Conservation (phyloP, 495 filamentous ascomycete species). For the Aspergillus ostianus region DNA sequence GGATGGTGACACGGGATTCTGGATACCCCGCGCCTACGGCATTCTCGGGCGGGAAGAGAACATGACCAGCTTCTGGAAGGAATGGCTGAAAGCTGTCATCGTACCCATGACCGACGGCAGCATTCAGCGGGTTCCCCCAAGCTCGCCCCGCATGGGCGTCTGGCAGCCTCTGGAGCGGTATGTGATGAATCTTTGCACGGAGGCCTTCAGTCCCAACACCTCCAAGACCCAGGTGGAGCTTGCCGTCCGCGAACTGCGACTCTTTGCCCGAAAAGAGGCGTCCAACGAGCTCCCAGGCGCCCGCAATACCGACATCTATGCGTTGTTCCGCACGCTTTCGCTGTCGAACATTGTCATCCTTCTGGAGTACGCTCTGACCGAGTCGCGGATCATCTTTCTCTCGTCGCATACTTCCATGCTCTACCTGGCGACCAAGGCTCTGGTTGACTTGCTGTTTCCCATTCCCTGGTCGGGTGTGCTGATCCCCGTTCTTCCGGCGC, state of each 20-base stretch:
- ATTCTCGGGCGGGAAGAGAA: constrained; percentile 83
- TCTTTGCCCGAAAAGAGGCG: constrained; percentile 92
- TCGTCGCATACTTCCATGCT: constrained; percentile 97
- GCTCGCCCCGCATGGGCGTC: constrained; percentile 86
- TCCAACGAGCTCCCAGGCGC: constrained; percentile 91
- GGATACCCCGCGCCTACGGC: constrained; percentile 93
- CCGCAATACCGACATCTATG: constrained; percentile 88
- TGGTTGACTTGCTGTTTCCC: constrained; percentile 84
- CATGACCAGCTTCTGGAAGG: constrained; percentile 95
- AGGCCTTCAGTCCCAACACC: constrained; percentile 84
- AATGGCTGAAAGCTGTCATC: constrained; percentile 89
- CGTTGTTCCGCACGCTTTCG: constrained; percentile 83
- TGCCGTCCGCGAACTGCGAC: constrained; percentile 79
- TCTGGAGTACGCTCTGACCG: constrained; percentile 89
- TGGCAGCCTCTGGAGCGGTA: constrained; percentile 98
- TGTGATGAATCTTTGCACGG: constrained; percentile 95
- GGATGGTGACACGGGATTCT: constrained; percentile 92
- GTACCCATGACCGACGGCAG: constrained; percentile 93
- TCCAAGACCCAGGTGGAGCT: constrained; percentile 97
- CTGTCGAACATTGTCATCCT: constrained; percentile 88
- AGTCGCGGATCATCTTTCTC: constrained; percentile 92
- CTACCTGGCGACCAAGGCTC: constrained; percentile 80
- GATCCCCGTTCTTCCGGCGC: constrained; percentile 86
- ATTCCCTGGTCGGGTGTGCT: constrained; percentile 89
- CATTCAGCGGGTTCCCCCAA: constrained; percentile 77